Conservation (phyloP, 1,284 basidiomycete species). For the Sanghuangporus sanghuang region DNA sequence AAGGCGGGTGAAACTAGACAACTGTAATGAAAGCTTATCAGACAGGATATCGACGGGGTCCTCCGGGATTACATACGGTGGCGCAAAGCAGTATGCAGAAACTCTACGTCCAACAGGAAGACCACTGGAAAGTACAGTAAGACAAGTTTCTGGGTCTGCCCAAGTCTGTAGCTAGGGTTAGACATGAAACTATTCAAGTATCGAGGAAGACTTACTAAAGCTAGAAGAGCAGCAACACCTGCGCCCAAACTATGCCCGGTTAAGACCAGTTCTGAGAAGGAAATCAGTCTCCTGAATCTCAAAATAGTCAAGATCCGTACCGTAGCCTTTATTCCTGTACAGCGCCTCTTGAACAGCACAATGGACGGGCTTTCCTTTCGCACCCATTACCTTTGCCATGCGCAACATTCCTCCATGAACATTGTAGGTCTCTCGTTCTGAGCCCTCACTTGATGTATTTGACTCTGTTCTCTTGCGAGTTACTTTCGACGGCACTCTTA, state of each 20-base stretch:
- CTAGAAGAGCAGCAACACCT: conserved; percentile 75
- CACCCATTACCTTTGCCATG: conserved; percentile 77
- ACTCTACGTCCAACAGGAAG: conserved; percentile 64
- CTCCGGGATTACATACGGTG: conserved; percentile 50
- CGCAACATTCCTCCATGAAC: conserved; percentile 78
- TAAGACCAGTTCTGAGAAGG: conserved; percentile 54
- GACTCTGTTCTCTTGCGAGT: conserved; percentile 6
- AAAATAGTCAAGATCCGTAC: conserved; percentile 31
- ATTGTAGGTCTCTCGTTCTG: conserved; percentile 37
- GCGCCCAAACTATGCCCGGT: conserved; percentile 89
- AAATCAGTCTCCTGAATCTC: not conserved
- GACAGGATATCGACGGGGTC: conserved; percentile 14
- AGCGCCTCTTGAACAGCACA: conserved; percentile 68
- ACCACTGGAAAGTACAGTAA: conserved; percentile 66
- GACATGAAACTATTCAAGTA: not conserved
- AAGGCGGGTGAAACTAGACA: conserved; percentile 56
- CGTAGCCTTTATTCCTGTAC: conserved; percentile 62
- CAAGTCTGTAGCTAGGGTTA: conserved; percentile 54
- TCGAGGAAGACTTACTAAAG: conserved; percentile 45
- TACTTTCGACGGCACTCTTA: not conserved
- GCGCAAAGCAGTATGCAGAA: conserved; percentile 76
- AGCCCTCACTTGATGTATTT: conserved; percentile 20
- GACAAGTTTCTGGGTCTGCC: conserved; percentile 73
- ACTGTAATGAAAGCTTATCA: conserved; percentile 28
- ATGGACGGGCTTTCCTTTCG: conserved; percentile 71